Base-by-base conservation (phyloP, 1,284 basidiomycete genomes). In the Apiotrichum porosum region DNA sequence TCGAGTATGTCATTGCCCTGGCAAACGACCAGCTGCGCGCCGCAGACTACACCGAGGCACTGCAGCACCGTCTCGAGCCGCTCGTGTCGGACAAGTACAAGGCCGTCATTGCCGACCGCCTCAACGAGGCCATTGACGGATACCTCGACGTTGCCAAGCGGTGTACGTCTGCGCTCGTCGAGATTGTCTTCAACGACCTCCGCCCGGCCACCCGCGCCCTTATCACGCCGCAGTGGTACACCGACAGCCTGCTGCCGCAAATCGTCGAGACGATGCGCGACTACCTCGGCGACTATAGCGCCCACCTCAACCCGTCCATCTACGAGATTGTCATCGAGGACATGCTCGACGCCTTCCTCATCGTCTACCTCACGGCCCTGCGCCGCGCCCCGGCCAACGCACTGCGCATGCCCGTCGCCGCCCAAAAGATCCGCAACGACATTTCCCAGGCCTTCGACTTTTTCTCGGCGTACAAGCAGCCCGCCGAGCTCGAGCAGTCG, bases 11-110 rank as follows among this genome's bases (percentile, higher is more conserved):
- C 65, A 93, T 98, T 63, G 93, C 93, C 17, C 81, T 98, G n/a
- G 93, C 93, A 42, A 98, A 98, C 75, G 94, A 98, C 75, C 92
- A 97, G 73, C 84, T 98, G 75, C 94, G 93, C 72, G 88, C 85
- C 4, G 95, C 95, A 10, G 93, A 98, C 69, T 93, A 87, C 65
- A 83, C 86, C 10, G 94, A 98, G 74, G 81, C 84, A 2, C 79
- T 98, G 5, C 83, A 88, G 28, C 81, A 79, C 9, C 84, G 93
- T 37, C 77, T 98, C 26, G 94, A 97, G 74, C 83, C 86, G 4
- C 81, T 95, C 47, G 94, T 98, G 3, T 90, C 86, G 15, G 85
- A 88, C 61, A 97, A 97, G 75, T 97, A 98, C 74, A 81, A 85
- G 47, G 79, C 77, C 3, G 79, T 81, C 10, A 95, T 98, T 63